A percentile compares a stretch with the other conserved stretches of the same genome.
Evolutionary conservation across 2,329 filamentous ascomycete genomes (phyloP).

Genomic region (Penicillium freii): DNA sequence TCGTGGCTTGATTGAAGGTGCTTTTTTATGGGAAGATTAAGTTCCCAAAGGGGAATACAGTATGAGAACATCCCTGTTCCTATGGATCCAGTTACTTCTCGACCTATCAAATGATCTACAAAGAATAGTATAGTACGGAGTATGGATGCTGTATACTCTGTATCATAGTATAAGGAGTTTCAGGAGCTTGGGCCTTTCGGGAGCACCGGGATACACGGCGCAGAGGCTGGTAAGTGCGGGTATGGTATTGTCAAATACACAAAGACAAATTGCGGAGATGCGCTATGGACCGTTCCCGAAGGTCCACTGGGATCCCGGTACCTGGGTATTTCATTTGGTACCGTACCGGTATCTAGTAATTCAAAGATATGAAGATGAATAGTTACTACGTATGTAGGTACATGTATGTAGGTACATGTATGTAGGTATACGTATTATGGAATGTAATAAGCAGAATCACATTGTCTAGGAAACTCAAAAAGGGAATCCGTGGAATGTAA

Average conservation of each 20-base stretch:
- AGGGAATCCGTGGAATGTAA: constrained; percentile 1
- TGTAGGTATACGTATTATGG: no score
- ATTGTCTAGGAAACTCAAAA: background rate
- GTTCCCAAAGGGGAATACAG: background rate
- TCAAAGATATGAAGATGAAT: background rate
- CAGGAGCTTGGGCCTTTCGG: constrained; percentile 11
- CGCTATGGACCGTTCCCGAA: constrained; percentile 16
- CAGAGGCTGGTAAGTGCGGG: constrained; percentile 5
- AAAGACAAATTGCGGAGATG: constrained; percentile 14
- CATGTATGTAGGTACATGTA: no score
- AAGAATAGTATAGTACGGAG: background rate
- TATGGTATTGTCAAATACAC: background rate
- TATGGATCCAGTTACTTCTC: background rate
- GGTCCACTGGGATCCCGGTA: constrained; percentile 21
- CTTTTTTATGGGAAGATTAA: no score
- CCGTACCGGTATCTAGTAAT: background rate
- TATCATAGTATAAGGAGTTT: no score
- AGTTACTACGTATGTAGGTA: no score
- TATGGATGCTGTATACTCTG: no score
- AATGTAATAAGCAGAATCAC: background rate
- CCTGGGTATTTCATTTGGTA: constrained; percentile 12
- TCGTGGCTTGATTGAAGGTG: background rate
- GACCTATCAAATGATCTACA: constrained; percentile 13
- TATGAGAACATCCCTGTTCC: background rate
- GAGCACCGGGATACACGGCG: constrained; percentile 6